Base-by-base conservation (phyloP, 2,329 filamentous ascomycete species). In the Nannizziopsis barbatae region DNA sequence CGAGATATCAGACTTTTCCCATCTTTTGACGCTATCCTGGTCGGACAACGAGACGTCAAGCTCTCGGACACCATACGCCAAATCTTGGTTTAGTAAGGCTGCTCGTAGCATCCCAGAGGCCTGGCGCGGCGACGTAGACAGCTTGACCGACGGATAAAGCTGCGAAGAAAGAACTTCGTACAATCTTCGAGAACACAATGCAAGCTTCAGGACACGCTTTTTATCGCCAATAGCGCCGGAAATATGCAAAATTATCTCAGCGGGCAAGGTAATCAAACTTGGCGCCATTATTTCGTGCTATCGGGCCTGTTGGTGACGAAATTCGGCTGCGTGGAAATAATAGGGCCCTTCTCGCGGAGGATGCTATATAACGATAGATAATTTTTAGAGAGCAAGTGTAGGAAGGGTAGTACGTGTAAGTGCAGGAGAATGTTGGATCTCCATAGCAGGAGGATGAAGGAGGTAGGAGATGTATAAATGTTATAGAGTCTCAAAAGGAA, bases 201-300 rank as follows among this genome's bases (percentile, higher is more conserved):
- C 39, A n/a, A 52, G 37, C 1, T 38, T 41, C 11, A 47, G 10
- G n/a, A 38, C 15, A 32, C 45, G 17, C 9, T 10, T 22, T 7
- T 15, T n/a, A 9, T 15, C 20, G 10, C 14, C 12, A 30, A 47
- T 22, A 33, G 33, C 15, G 30, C 12, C 9, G 31, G 37, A 35
- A 17, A 52, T 33, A n/a, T 39, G 27, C 9, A 48, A 22, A 18
- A 48, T 17, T 9, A 50, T 20, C 33, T 52, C 51, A 5, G 36
- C 10, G 5, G 51, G 51, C 17, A 52, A 33, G 2, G 39, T 42
- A 12, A 36, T 6, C 11, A 49, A 12, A 10, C 31, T 46, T 6
- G 9, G 15, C 4, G 41, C 10, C 39, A 50, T 30, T 46, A 38
- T 12, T 27, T 15, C 11, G 36, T 10, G 22, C 7, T 18, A 32